phyloP scores from a whole-genome alignment of 1,284 basidiomycete genomes.

The Ganoderma lingzhi region DNA sequence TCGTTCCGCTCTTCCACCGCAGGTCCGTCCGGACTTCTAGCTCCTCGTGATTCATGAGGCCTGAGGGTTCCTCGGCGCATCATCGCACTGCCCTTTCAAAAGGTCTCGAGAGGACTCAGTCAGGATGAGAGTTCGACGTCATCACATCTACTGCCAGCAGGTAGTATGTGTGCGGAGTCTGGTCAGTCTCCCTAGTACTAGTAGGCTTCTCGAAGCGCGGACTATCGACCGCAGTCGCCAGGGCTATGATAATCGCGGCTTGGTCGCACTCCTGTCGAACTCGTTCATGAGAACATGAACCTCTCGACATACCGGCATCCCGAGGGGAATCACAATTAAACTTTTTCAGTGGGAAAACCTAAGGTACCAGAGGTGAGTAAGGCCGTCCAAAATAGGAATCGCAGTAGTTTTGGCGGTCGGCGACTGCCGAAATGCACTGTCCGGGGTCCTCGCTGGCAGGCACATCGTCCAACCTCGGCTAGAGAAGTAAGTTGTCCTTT shows the following conservation, averaged over 20 bases:
- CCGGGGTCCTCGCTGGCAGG: neutral
- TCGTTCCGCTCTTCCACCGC: neutral
- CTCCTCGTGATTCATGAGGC: neutral
- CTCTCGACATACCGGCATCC: neutral
- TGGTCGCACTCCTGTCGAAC: neutral
- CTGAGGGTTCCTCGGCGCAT: neutral
- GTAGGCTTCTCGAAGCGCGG: neutral
- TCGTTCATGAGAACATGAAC: neutral
- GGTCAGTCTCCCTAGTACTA: neutral
- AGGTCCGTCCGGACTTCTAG: neutral
- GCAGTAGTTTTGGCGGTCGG: neutral
- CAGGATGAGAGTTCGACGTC: neutral
- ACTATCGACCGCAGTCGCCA: neutral
- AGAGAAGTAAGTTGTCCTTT: neutral
- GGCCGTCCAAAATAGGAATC: no score
- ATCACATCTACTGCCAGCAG: neutral
- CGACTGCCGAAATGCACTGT: neutral
- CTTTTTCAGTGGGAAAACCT: neutral
- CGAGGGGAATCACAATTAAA: neutral
- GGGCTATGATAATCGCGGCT: neutral
- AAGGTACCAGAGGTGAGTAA: neutral
- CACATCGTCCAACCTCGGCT: neutral
- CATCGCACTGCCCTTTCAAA: neutral
- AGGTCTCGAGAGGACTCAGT: no score
- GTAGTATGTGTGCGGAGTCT: neutral